phyloP scores from a whole-genome alignment of 2,329 filamentous ascomycete genomes.

The Fusarium concolor region DNA sequence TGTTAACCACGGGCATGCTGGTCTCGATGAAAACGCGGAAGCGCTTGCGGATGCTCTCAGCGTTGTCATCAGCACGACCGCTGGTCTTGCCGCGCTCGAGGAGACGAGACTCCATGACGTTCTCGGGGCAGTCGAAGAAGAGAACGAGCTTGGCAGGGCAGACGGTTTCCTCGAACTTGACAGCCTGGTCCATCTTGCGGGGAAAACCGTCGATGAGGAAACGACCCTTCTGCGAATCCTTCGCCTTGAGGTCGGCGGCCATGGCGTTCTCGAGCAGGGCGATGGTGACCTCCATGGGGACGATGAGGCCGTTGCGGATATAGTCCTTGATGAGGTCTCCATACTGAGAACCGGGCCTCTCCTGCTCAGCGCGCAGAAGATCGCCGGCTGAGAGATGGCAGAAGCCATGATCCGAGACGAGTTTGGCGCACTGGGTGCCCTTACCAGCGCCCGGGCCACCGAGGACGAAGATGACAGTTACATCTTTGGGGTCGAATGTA shows the following conservation, averaged over 20 bases:
- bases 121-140: conserved; percentile 94
- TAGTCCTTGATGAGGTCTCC: conserved; percentile 92
- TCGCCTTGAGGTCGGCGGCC: conserved; percentile 71
- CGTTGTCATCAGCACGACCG: conserved; percentile 92
- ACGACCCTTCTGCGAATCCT: conserved; percentile 66
- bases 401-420: conserved; percentile 91
- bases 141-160: conserved; percentile 86
- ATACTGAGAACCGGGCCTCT: conserved; percentile 86
- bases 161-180: conserved; percentile 91
- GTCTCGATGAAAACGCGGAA: conserved; percentile 95
- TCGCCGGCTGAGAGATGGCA: conserved; percentile 94
- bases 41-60: conserved; percentile 94
- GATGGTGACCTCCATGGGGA: conserved; percentile 98
- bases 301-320: conserved; percentile 94
- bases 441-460: conserved; percentile 96
- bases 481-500: conserved; percentile 78
- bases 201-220: conserved; percentile 90
- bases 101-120: conserved; percentile 85
- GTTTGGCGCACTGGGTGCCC: conserved; percentile 91
- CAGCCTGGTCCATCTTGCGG: conserved; percentile 95
- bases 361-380: conserved; percentile 91
- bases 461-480: conserved; percentile 96
- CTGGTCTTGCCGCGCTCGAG: conserved; percentile 93
- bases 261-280: conserved; percentile 95
- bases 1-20: conserved; percentile 95